Conservation (phyloP, 1,139 yeast species). For the Nematodospora anomalae region DNA sequence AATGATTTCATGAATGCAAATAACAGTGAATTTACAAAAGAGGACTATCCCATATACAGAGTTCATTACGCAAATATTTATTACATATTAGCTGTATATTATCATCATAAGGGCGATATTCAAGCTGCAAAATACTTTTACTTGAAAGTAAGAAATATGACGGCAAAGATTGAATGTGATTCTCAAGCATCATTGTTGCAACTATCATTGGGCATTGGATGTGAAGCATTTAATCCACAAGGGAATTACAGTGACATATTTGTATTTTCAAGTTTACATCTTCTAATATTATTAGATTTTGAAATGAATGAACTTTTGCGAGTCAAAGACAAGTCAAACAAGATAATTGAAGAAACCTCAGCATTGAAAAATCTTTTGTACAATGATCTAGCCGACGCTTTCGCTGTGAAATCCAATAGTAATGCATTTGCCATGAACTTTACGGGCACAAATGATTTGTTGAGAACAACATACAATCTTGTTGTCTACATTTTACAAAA, state of each 20-base stretch:
- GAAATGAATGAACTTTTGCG: conserved; percentile 18
- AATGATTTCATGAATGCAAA: conserved; percentile 34
- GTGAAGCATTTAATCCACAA: conserved; percentile 17
- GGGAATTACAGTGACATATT: conserved; percentile 26
- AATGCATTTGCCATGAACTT: conserved; percentile 23
- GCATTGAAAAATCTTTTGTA: conserved; percentile 20
- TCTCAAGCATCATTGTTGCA: conserved; percentile 15
- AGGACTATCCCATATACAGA: conserved; percentile 33
- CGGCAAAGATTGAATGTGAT: conserved; percentile 6
- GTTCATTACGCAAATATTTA: conserved; percentile 33
- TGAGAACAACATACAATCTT: not conserved
- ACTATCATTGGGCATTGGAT: conserved; percentile 23
- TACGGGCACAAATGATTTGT: conserved; percentile 5
- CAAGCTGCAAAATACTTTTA: conserved; percentile 40
- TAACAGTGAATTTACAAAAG: conserved; percentile 27
- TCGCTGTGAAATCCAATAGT: conserved; percentile 15
- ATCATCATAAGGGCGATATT: conserved; percentile 37
- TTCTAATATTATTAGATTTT: conserved; percentile 25
- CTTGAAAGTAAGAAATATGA: conserved; percentile 26
- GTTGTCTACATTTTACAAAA: not conserved
- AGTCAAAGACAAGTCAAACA: conserved; percentile 2
- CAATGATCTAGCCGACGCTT: conserved; percentile 20
- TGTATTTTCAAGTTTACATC: conserved; percentile 27
- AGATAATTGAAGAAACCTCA: conserved; percentile 3
- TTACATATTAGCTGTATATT: conserved; percentile 38